A percentile compares a stretch with the other conserved stretches of the same genome.
Evolutionary conservation across 257 asterid species (phyloP).

Genomic region (Solanum arcanum): DNA sequence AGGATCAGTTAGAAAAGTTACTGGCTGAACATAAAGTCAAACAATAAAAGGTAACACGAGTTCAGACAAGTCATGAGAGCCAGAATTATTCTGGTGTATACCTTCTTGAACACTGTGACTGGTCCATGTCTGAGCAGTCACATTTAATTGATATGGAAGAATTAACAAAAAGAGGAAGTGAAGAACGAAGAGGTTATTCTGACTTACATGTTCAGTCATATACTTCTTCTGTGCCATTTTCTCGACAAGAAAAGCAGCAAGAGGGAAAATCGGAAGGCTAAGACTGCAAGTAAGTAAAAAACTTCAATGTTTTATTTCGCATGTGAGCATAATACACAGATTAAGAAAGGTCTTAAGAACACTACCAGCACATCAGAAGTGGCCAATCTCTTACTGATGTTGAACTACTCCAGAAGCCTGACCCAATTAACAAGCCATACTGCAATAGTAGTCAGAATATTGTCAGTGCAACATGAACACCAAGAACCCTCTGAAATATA

Average conservation of each 20-base stretch:
- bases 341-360: not conserved
- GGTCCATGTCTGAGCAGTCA: not conserved
- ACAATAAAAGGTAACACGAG: not conserved
- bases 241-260: slow-evolving; percentile 80
- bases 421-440: slow-evolving; percentile 89
- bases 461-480: not conserved
- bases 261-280: slow-evolving; percentile 70
- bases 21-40: not conserved
- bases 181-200: not conserved
- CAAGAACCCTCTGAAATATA: not conserved
- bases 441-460: slow-evolving; percentile 25
- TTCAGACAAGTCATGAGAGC: not conserved
- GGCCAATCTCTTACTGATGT: slow-evolving; percentile 95
- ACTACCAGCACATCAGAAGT: slow-evolving; percentile 88
- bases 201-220: slow-evolving; percentile 64
- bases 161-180: not conserved
- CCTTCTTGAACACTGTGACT: not conserved
- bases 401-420: slow-evolving; percentile 90
- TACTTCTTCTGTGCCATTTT: slow-evolving; percentile 43
- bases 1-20: slow-evolving; percentile 1
- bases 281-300: slow-evolving; percentile 37
- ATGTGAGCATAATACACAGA: not conserved
- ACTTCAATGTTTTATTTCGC: not conserved
- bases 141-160: not conserved
- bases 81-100: not conserved